These are phyloP conservation scores for Candida takata DNA, from an alignment of 805 yeast genomes.

Conservation along the genomic window DNA sequence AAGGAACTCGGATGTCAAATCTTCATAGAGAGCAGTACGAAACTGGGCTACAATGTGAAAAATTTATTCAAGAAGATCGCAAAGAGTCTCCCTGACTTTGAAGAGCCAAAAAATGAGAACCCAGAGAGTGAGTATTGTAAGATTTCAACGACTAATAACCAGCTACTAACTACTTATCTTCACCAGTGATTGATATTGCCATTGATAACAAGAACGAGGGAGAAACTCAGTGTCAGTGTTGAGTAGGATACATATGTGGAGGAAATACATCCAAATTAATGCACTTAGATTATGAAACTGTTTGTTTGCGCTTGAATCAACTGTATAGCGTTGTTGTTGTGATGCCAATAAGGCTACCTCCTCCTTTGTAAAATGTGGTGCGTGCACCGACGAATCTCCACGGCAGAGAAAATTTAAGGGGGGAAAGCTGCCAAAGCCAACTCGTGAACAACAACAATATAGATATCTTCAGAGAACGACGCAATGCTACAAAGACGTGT, in stretches of 20 bases:
- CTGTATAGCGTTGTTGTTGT: too few species aligned
- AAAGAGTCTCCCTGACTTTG: constrained; percentile 81
- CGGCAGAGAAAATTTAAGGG: neutral
- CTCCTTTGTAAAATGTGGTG: too few species aligned
- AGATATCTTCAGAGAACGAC: neutral
- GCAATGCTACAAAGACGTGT: constrained; percentile 8
- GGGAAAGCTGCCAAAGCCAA: neutral
- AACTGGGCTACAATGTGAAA: constrained; percentile 91
- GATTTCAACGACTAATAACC: neutral
- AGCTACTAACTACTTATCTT: constrained; percentile 12
- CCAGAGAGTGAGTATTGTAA: constrained; percentile 19
- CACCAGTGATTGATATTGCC: constrained; percentile 21
- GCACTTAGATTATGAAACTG: too few species aligned
- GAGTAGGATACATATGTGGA: too few species aligned
- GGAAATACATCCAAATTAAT: too few species aligned
- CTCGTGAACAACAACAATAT: neutral
- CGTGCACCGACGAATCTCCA: neutral
- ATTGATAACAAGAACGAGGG: constrained; percentile 18
- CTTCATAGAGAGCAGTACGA: constrained; percentile 90
- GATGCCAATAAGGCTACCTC: too few species aligned
- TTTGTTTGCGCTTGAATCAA: neutral
- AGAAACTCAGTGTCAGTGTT: constrained; percentile 22
- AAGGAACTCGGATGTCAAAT: constrained; percentile 66
- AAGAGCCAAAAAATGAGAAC: constrained; percentile 24
- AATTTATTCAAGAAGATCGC: constrained; percentile 86